phyloP scores from a whole-genome alignment of 352 stramenopile species.

The Thraustochytrium sp. region DNA sequence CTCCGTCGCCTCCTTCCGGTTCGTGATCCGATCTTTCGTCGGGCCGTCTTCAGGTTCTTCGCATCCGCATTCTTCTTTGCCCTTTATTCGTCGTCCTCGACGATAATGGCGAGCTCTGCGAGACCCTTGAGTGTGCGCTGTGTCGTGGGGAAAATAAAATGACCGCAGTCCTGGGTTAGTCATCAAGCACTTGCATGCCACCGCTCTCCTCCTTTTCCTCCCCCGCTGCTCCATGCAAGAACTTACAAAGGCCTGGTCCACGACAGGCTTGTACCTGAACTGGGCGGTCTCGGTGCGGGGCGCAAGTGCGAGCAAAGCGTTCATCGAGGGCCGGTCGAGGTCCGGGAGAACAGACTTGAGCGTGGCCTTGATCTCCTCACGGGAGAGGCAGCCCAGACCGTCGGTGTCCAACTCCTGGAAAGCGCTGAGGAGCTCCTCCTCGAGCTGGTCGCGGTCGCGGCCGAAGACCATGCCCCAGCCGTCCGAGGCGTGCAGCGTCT shows the following conservation, averaged over 20 bases:
- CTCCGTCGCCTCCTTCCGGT: too few relatives aligned
- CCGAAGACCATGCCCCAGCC: conserved; percentile 36
- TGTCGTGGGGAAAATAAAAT: neutral
- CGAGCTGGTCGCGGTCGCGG: neutral
- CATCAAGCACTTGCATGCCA: neutral
- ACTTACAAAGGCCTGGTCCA: conserved; percentile 34
- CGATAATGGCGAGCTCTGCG: conserved; percentile 32
- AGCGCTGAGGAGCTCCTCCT: neutral
- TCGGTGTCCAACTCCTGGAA: conserved; percentile 1
- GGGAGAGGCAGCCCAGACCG: neutral
- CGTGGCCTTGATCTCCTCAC: conserved; percentile 26
- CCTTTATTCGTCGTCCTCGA: conserved; percentile 21
- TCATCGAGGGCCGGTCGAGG: neutral
- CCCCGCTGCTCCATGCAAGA: neutral
- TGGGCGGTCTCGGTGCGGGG: neutral
- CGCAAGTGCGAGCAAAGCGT: conserved; percentile 10
- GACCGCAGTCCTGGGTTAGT: neutral
- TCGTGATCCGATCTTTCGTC: too few relatives aligned
- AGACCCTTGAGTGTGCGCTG: conserved; percentile 30
- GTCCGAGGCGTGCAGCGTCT: conserved; percentile 21
- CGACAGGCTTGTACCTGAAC: conserved; percentile 18
- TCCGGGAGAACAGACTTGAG: neutral
- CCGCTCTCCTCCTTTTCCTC: neutral
- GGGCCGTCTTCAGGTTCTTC: too few relatives aligned
- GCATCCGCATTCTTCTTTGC: too few relatives aligned